phyloP scores from a whole-genome alignment of 164 flowering plant genomes.

The Euptelea pleiosperma region DNA sequence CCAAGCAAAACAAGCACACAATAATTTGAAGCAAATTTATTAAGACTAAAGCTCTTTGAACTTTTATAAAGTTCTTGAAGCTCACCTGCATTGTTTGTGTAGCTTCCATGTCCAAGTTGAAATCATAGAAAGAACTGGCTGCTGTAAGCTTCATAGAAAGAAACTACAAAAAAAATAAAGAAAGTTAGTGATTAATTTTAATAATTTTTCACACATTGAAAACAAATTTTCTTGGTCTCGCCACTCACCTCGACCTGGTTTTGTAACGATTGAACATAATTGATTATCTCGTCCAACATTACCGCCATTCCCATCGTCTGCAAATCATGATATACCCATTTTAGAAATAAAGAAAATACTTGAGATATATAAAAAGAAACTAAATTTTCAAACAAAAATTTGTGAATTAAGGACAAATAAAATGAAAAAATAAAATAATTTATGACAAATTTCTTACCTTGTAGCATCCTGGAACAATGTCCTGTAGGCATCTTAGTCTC shows the following conservation, averaged over 20 bases:
- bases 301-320: constrained; percentile 48
- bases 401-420: background rate
- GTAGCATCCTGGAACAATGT: constrained; percentile 78
- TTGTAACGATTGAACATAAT: constrained; percentile 82
- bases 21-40: no score
- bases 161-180: constrained; percentile 33
- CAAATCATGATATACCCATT: background rate
- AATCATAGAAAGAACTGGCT: constrained; percentile 53
- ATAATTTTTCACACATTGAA: no score
- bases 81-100: constrained; percentile 39
- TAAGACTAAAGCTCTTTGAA: no score
- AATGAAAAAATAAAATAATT: background rate
- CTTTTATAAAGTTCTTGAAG: no score
- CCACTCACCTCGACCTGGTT: constrained; percentile 79
- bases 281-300: constrained; percentile 87
- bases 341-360: no score
- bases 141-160: constrained; percentile 69
- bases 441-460: constrained; percentile 39
- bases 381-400: no score
- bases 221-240: no score
- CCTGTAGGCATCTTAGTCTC: constrained; percentile 83
- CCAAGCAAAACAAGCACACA: no score
- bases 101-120: constrained; percentile 41
- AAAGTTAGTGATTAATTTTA: no score
- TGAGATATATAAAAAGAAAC: no score